phyloP scores from a whole-genome alignment of 345 rosid genomes.

The Reutealis trisperma region DNA sequence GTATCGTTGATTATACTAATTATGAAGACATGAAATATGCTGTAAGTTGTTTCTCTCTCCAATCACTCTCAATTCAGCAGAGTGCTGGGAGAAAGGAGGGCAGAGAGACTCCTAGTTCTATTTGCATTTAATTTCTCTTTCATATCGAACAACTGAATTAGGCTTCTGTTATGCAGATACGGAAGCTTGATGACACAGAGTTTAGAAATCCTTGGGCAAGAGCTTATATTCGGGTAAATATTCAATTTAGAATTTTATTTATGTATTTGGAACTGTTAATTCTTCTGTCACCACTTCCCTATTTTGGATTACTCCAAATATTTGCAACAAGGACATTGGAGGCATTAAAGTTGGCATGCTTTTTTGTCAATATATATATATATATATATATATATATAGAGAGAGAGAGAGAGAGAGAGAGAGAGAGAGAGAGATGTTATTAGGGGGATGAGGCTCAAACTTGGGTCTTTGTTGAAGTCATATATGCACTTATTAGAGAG shows the following conservation, averaged over 20 bases:
- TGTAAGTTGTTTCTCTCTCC: constrained; percentile 46
- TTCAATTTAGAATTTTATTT: not conserved
- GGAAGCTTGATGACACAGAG: constrained; percentile 83
- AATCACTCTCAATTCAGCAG: not conserved
- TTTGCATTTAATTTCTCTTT: not conserved
- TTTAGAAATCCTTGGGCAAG: constrained; percentile 88
- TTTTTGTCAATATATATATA: not conserved
- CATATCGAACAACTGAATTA: not conserved
- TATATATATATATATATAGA: no score
- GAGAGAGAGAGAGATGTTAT: no score
- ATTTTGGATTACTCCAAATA: not conserved
- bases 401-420: no score
- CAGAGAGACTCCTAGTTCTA: not conserved
- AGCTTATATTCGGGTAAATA: constrained; percentile 63
- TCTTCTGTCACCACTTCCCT: not conserved
- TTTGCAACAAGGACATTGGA: not conserved
- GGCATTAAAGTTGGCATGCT: not conserved
- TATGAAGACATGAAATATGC: constrained; percentile 96
- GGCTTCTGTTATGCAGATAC: constrained; percentile 37
- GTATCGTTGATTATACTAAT: constrained; percentile 89
- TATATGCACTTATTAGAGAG: no score
- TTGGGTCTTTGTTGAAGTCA: no score
- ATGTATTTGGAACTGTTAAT: not conserved
- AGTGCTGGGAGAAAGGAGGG: not conserved
- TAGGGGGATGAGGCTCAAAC: no score